A percentile compares a stretch with the other conserved stretches of the same genome.
Evolutionary conservation across 1,284 basidiomycete genomes (phyloP).

Genomic region (Rhizoctonia solani): DNA sequence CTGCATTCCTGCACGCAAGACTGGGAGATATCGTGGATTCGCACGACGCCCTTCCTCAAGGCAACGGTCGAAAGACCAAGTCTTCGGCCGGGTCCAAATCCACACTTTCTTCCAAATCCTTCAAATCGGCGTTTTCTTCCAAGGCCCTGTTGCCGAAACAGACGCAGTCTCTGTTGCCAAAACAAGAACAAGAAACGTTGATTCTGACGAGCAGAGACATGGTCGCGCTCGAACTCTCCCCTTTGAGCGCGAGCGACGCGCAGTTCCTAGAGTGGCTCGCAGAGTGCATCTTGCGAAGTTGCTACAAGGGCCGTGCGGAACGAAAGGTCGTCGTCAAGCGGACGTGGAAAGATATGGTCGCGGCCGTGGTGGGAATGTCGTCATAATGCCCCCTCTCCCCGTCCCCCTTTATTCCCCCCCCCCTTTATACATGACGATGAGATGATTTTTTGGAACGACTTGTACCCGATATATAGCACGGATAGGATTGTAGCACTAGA

Average conservation of each 20-base stretch:
- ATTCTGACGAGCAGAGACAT: constrained; percentile 62
- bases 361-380: constrained; percentile 51
- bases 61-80: constrained; percentile 43
- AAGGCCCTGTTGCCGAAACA: constrained; percentile 9
- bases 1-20: constrained; percentile 54
- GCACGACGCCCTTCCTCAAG: constrained; percentile 48
- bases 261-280: constrained; percentile 74
- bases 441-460: no score
- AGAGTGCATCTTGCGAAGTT: constrained; percentile 48
- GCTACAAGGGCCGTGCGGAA: constrained; percentile 51
- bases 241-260: constrained; percentile 67
- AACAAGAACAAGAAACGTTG: constrained; percentile 41
- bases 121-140: constrained; percentile 25
- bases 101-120: constrained; percentile 15
- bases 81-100: constrained; percentile 37
- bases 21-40: constrained; percentile 57
- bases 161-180: constrained; percentile 1
- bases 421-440: no score
- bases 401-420: no score
- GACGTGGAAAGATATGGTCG: constrained; percentile 57
- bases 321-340: constrained; percentile 51
- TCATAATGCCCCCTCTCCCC: neutral
- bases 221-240: constrained; percentile 67
- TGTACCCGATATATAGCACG: no score
- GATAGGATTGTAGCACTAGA: no score